A percentile compares a stretch with the other conserved stretches of the same genome.
phyloP scores from a whole-genome alignment of 2,329 filamentous ascomycete genomes.

The Pyricularia pennisetigena region DNA sequence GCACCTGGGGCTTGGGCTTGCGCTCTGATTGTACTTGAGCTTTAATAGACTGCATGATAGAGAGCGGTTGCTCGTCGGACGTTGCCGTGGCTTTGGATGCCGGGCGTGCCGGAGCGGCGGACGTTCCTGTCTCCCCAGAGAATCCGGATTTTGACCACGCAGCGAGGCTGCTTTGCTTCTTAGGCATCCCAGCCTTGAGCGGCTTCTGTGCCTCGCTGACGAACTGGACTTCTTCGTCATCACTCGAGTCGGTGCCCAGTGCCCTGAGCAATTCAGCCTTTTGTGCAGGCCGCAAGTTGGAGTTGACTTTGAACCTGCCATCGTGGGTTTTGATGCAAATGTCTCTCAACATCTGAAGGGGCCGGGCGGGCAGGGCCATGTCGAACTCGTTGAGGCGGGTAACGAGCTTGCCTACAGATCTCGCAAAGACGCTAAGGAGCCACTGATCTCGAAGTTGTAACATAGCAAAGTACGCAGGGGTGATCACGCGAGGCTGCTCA shows the following conservation, averaged over 20 bases:
- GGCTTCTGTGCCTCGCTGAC: not conserved
- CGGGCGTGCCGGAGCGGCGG: not conserved
- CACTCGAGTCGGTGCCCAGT: constrained; percentile 48
- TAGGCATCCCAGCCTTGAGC: not conserved
- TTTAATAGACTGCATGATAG: constrained; percentile 3
- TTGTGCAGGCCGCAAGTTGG: constrained; percentile 73
- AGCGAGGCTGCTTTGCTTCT: constrained; percentile 50
- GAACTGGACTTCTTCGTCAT: constrained; percentile 25
- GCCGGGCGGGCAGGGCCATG: constrained; percentile 56
- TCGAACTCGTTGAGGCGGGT: constrained; percentile 68
- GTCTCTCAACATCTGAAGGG: constrained; percentile 24
- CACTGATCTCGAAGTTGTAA: constrained; percentile 82
- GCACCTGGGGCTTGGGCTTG: constrained; percentile 16
- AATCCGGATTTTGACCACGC: constrained; percentile 46
- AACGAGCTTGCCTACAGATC: constrained; percentile 75
- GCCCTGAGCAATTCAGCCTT: constrained; percentile 70
- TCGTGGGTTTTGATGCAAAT: constrained; percentile 47
- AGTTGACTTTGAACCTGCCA: constrained; percentile 52
- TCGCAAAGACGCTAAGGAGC: constrained; percentile 72
- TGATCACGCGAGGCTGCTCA: constrained; percentile 48
- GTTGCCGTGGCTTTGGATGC: not conserved
- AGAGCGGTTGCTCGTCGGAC: not conserved
- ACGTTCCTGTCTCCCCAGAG: not conserved
- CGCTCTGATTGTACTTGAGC: constrained; percentile 27
- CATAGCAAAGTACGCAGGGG: constrained; percentile 75